Conservation (phyloP, 257 asterid species). For the Scutellaria baicalensis region DNA sequence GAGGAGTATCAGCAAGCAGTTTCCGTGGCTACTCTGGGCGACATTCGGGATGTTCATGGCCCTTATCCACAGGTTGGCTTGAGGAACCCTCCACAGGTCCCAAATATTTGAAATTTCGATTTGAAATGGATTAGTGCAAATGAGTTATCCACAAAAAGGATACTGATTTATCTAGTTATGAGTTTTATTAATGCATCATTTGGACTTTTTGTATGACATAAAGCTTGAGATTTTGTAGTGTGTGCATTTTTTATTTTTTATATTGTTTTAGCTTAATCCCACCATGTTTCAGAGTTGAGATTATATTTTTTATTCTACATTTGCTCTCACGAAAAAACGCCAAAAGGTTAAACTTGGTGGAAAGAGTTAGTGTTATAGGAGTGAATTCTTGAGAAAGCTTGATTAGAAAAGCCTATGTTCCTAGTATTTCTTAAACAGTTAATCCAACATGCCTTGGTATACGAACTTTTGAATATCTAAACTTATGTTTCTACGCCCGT, state of each 20-base stretch:
- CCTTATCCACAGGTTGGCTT: slow-evolving; percentile 68
- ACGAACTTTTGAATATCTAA: neutral
- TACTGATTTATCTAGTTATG: neutral
- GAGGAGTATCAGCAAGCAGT: slow-evolving; percentile 92
- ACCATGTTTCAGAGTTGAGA: neutral
- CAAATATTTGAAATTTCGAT: neutral
- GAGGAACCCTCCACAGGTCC: slow-evolving; percentile 78
- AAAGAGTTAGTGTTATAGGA: neutral
- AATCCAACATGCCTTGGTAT: neutral
- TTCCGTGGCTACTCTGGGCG: slow-evolving; percentile 65
- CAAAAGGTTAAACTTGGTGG: neutral
- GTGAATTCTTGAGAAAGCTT: neutral
- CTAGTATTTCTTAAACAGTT: neutral
- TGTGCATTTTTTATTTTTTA: neutral
- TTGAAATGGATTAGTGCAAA: neutral
- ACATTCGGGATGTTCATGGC: slow-evolving; percentile 71
- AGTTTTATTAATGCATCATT: neutral
- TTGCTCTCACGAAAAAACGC: neutral
- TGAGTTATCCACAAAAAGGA: neutral
- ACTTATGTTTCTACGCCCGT: neutral
- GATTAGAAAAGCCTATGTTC: neutral
- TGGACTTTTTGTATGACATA: no score
- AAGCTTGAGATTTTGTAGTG: slow-evolving; percentile 3
- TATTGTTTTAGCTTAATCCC: neutral
- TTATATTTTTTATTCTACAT: neutral